Conservation (phyloP, 768 basidiomycete genomes). For the Leucocoprinus leucothites region DNA sequence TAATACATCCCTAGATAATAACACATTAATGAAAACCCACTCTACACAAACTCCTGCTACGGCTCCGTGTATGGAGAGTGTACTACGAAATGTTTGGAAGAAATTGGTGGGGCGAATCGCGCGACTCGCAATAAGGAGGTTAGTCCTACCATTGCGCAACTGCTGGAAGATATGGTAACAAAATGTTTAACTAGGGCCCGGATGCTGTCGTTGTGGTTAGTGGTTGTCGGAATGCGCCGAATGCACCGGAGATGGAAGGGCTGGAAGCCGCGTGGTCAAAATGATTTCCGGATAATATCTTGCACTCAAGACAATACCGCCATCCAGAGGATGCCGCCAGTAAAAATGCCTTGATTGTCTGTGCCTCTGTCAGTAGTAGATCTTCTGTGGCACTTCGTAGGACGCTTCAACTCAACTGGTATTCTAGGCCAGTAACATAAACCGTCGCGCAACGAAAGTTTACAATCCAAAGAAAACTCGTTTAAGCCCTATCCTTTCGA, state of each 20-base stretch:
- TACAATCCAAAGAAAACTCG: constrained; percentile 66
- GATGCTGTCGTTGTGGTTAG: constrained; percentile 33
- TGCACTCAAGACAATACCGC: constrained; percentile 41
- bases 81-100: constrained; percentile 29
- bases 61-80: too few relatives aligned
- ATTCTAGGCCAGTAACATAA: constrained; percentile 34
- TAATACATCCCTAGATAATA: too few relatives aligned
- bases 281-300: constrained; percentile 29
- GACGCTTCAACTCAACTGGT: too few relatives aligned
- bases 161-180: background rate
- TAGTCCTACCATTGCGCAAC: constrained; percentile 2
- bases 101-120: constrained; percentile 15
- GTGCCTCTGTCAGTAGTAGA: constrained; percentile 33
- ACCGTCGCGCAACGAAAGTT: constrained; percentile 26
- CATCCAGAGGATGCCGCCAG: constrained; percentile 31
- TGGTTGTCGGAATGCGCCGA: constrained; percentile 32
- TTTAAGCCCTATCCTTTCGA: constrained; percentile 42
- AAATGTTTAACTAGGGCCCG: constrained; percentile 22
- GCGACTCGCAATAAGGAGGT: constrained; percentile 38
- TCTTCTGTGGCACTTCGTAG: too few relatives aligned
- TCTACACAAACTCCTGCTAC: too few relatives aligned
- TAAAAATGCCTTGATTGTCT: constrained; percentile 40
- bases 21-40: too few relatives aligned
- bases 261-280: constrained; percentile 30
- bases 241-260: constrained; percentile 30